phyloP scores from a whole-genome alignment of 2,329 filamentous ascomycete species.

The Aspergillus fumigatus region DNA sequence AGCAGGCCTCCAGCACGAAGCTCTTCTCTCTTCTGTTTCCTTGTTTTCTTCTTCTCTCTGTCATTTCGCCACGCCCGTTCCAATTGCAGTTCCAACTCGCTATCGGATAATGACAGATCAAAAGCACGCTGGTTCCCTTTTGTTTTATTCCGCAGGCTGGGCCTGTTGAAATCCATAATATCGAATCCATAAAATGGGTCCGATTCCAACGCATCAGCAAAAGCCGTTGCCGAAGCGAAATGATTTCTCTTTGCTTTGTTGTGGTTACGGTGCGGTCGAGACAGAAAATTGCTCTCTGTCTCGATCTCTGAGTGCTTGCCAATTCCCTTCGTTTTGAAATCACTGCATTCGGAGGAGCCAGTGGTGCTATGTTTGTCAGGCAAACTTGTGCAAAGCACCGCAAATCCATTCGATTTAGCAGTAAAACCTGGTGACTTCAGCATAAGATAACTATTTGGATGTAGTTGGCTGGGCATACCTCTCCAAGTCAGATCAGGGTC shows the following conservation, averaged over 20 bases:
- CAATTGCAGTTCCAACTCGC: slow-evolving; percentile 60
- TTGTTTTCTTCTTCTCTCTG: slow-evolving; percentile 64
- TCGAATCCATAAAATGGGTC: slow-evolving; percentile 69
- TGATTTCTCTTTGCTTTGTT: slow-evolving; percentile 6
- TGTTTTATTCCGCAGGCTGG: slow-evolving; percentile 60
- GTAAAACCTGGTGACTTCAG: background rate
- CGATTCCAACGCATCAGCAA: slow-evolving; percentile 56
- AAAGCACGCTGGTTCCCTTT: slow-evolving; percentile 58
- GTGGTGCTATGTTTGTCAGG: background rate
- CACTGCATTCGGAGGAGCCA: background rate
- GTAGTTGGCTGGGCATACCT: background rate
- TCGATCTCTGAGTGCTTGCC: background rate
- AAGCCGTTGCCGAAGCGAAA: slow-evolving; percentile 52
- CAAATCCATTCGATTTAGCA: background rate
- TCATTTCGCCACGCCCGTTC: slow-evolving; percentile 62
- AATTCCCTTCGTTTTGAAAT: background rate
- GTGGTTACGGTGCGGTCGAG: background rate
- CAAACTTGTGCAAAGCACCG: background rate
- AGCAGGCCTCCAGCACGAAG: slow-evolving; percentile 63
- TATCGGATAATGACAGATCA: slow-evolving; percentile 58
- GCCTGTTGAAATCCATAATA: slow-evolving; percentile 75
- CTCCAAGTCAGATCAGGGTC: background rate
- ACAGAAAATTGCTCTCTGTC: background rate
- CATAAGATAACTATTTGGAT: background rate
- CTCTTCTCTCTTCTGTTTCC: slow-evolving; percentile 66